Evolutionary conservation across 176 grass and related monocot species (phyloP), one percentile per base, ranked within the genome.

Genomic region (Metroxylon sagu): DNA sequence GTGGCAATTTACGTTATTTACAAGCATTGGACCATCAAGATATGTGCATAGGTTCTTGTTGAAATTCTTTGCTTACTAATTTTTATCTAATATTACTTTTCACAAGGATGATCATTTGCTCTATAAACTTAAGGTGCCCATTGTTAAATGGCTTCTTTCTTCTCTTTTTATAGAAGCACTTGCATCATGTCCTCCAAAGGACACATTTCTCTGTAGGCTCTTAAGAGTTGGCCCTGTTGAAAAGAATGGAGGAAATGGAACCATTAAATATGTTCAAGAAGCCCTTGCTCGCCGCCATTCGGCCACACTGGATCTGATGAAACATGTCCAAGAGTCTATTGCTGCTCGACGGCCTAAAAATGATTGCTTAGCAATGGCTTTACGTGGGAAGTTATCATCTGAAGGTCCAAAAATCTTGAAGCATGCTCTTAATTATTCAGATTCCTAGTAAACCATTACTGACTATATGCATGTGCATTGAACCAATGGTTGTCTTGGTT

Each of bases 121-220:
- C 10, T 70, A 43, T 43, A 14, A 43, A 12, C 35, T 43, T 43
- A 43, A 43, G 35, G 35, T 35, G 8, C 10, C 12, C 12, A 43
- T 69, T 35, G 21, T 71, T 76, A 63, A 63, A 74, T 82, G 55
- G 48, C 81, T 35, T 60, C 14, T 60, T 78, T 35, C 76, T 54
- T 60, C 35, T 43, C 8, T 43, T 73, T 78, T 66, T 61, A 21
- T 63, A 82, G 91, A 90, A 77, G 77, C 75, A 66, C 43, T 89
- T 27, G 83, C 74, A 25, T 74, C 72, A 1, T 96, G 80, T 68
- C 72, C 83, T 68, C 76, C 80, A 16, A 83, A 90, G 61, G 86
- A 96, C 57, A 87, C 83, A 74, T 96, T 96, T 82, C 80, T 96
- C 56, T 87, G 72, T 43, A 90, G 73, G 58, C 74, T 96, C 58